Base-by-base conservation (phyloP, 2,329 filamentous ascomycete genomes). In the Cryphonectria japonica region DNA sequence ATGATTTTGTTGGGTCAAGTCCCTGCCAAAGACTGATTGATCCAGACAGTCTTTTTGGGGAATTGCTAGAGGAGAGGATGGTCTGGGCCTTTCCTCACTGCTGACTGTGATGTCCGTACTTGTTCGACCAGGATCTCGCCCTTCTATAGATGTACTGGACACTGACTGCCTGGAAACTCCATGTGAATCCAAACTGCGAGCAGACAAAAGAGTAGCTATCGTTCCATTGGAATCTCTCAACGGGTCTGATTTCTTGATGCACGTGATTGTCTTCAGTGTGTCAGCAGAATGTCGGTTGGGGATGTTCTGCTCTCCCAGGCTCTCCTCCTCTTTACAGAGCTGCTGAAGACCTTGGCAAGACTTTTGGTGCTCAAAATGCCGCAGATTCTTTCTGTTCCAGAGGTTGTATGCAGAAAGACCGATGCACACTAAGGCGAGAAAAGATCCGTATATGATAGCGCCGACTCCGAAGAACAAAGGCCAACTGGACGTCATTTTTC, bases 331-430 rank as follows among this genome's bases (percentile, higher is more conserved):
- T 16, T 26, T n/a, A 32, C 59, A 50, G 19, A 57, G 32, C 13
- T 46, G 52, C n/a, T 13, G 22, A 8, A 11, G 0, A 1, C 34
- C 39, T 61, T 6, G 14, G 14, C 9, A 19, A 37, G 14, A 4
- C 32, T 22, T 22, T 22, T 26, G 16, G 19, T 29, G 39, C 29
- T 6, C 29, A 8, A 16, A 19, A 14, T 16, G n/a, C 41, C 8
- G 41, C 4, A 39, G 59, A 13, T 41, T 63, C n/a, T 37, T 64
- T 16, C 63, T 67, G 52, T 72, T 71, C 69, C 71, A 72, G 19
- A 60, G 52, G 37, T 72, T 72, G 62, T 72, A 71, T n/a, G 32
- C 32, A n/a, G 71, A n/a, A 3, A 72, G 57, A 19, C 37, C 54
- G 14, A 34, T 39, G 26, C 68, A 5, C 13, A 50, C 71, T 3